phyloP scores from a whole-genome alignment of 208 protist species.

The Sergeia podlipaevii region DNA sequence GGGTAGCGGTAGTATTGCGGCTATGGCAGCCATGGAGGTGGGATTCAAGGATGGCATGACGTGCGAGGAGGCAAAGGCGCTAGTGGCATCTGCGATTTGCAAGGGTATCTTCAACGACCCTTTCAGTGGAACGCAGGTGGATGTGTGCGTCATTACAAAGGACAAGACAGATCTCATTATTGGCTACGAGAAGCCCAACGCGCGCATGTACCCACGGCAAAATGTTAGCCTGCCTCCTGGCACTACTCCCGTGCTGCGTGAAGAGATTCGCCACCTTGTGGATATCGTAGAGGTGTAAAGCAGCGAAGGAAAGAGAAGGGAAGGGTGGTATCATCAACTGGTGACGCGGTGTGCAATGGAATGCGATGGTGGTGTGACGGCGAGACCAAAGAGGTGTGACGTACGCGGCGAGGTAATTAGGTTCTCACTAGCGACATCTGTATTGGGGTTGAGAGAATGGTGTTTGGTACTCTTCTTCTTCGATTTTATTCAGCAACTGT shows the following conservation, averaged over 20 bases:
- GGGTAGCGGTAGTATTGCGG: constrained; percentile 99
- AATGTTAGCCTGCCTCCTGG: constrained; percentile 69
- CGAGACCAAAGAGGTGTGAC: too few species aligned
- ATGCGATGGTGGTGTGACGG: too few species aligned
- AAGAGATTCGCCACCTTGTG: constrained; percentile 81
- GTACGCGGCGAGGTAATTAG: too few species aligned
- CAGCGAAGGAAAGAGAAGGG: constrained; percentile 9
- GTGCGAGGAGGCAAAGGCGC: constrained; percentile 96
- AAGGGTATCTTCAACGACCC: constrained; percentile 99
- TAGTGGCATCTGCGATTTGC: constrained; percentile 96
- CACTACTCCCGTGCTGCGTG: constrained; percentile 64
- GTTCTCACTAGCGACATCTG: too few species aligned
- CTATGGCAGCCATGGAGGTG: constrained; percentile 98
- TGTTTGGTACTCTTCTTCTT: too few species aligned
- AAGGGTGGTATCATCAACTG: too few species aligned
- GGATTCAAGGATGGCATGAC: constrained; percentile 94
- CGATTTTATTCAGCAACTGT: too few species aligned
- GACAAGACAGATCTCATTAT: constrained; percentile 78
- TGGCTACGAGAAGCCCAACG: constrained; percentile 84
- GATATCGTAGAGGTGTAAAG: constrained; percentile 63
- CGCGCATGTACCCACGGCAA: constrained; percentile 76
- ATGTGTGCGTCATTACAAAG: constrained; percentile 97
- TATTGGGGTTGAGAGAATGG: too few species aligned
- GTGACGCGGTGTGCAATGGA: too few species aligned
- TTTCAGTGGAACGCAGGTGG: constrained; percentile 99